These are phyloP conservation scores for Neofusicoccum parvum DNA, from an alignment of 2,329 filamentous ascomycete species.

Conservation along the genomic window DNA sequence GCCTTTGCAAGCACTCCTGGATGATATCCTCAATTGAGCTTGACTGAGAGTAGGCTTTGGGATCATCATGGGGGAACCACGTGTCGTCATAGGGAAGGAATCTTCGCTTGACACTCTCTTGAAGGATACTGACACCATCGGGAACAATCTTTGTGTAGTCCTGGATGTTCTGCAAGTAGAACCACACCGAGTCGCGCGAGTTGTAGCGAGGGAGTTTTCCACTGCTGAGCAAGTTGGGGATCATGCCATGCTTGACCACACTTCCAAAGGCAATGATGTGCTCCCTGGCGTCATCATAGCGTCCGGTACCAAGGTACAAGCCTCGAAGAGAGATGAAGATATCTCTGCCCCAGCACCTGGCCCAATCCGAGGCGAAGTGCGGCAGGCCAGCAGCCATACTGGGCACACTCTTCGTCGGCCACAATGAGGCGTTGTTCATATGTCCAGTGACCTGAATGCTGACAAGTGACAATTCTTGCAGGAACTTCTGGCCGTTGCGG, in stretches of 20 bases:
- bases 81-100: slow-evolving; percentile 96
- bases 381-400: slow-evolving; percentile 90
- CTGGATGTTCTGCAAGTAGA: slow-evolving; percentile 94
- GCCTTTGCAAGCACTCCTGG: slow-evolving; percentile 89
- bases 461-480: slow-evolving; percentile 86
- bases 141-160: slow-evolving; percentile 86
- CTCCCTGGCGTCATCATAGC: slow-evolving; percentile 85
- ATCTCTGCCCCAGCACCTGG: slow-evolving; percentile 94
- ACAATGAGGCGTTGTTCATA: slow-evolving; percentile 87
- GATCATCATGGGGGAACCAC: slow-evolving; percentile 82
- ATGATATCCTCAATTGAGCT: slow-evolving; percentile 87
- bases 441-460: slow-evolving; percentile 88
- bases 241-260: slow-evolving; percentile 97
- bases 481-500: slow-evolving; percentile 79
- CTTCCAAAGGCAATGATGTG: slow-evolving; percentile 95
- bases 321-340: slow-evolving; percentile 95
- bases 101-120: slow-evolving; percentile 76
- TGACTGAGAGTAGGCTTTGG: slow-evolving; percentile 79
- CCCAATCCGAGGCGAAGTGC: slow-evolving; percentile 93
- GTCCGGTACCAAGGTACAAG: slow-evolving; percentile 85
- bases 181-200: slow-evolving; percentile 95
- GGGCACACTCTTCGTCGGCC: slow-evolving; percentile 80
- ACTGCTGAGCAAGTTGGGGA: slow-evolving; percentile 87
- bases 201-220: slow-evolving; percentile 91
- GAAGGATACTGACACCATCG: slow-evolving; percentile 71